These are phyloP conservation scores for Calophaca sinica DNA, from an alignment of 306 rosid genomes.

Conservation along the genomic window DNA sequence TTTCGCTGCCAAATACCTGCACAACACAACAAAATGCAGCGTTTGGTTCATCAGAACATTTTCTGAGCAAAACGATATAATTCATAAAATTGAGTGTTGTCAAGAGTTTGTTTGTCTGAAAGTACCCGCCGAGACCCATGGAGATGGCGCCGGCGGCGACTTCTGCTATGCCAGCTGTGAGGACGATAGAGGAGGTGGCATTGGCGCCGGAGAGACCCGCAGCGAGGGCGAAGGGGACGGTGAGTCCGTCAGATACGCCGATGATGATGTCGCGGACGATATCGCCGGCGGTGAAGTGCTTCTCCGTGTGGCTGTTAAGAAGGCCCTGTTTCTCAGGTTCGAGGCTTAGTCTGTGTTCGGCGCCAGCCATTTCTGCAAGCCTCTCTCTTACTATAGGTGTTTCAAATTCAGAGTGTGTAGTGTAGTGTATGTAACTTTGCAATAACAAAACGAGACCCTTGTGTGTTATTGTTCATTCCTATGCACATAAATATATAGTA, in stretches of 20 bases:
- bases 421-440: too few relatives aligned
- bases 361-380: slow-evolving; percentile 40
- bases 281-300: slow-evolving; percentile 75
- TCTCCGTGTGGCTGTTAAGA: slow-evolving; percentile 63
- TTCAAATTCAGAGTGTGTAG: too few relatives aligned
- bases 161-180: slow-evolving; percentile 79
- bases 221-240: slow-evolving; percentile 79
- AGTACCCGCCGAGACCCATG: slow-evolving; percentile 90
- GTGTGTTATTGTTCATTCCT: background rate
- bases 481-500: background rate
- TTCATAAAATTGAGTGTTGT: background rate
- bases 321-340: slow-evolving; percentile 59
- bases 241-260: slow-evolving; percentile 80
- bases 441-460: too few relatives aligned
- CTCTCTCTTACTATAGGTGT: too few relatives aligned
- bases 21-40: background rate
- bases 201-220: slow-evolving; percentile 78
- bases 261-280: slow-evolving; percentile 72
- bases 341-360: slow-evolving; percentile 16
- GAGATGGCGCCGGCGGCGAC: slow-evolving; percentile 81
- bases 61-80: background rate
- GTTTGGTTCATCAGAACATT: background rate
- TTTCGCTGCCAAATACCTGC: slow-evolving; percentile 88
- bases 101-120: too few relatives aligned
- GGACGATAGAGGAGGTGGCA: slow-evolving; percentile 69